Conservation (phyloP, 805 yeast species). For the Ogataea wickerhamii region DNA sequence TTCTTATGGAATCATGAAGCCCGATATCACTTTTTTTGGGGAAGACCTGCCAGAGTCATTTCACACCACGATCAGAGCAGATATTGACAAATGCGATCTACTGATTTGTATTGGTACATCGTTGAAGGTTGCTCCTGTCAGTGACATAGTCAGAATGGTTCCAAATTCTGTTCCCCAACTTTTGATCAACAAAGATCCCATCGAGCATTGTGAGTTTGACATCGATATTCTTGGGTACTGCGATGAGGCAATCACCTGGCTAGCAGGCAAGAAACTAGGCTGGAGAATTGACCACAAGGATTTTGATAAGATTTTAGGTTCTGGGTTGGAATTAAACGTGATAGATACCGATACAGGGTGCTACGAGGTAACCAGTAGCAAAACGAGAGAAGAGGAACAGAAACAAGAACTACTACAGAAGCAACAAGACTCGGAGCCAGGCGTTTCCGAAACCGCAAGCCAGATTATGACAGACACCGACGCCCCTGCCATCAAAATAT, state of each 20-base stretch:
- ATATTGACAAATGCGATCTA: conserved; percentile 67
- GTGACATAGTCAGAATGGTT: conserved; percentile 75
- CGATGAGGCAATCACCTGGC: conserved; percentile 72
- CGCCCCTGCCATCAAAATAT: not conserved
- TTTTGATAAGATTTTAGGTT: conserved; percentile 35
- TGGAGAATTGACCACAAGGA: conserved; percentile 62
- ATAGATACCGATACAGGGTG: conserved; percentile 33
- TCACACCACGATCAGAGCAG: conserved; percentile 56
- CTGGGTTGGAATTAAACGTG: conserved; percentile 28
- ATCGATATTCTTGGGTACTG: conserved; percentile 73
- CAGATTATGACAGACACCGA: not conserved
- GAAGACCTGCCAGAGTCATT: conserved; percentile 73
- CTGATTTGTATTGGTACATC: conserved; percentile 87
- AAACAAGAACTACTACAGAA: conserved; percentile 8
- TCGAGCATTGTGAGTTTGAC: conserved; percentile 75
- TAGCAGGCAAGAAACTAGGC: conserved; percentile 47
- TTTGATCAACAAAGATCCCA: conserved; percentile 72
- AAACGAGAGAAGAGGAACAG: conserved; percentile 18
- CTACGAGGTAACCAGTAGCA: conserved; percentile 32
- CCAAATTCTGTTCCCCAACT: conserved; percentile 78
- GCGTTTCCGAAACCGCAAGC: not conserved
- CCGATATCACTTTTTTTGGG: conserved; percentile 90
- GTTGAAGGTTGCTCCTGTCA: conserved; percentile 87
- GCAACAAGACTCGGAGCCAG: conserved; percentile 1
- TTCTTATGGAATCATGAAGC: conserved; percentile 80